These are phyloP conservation scores for Aegilops longissima DNA, from an alignment of 176 grass and related monocot species.

Conservation along the genomic window DNA sequence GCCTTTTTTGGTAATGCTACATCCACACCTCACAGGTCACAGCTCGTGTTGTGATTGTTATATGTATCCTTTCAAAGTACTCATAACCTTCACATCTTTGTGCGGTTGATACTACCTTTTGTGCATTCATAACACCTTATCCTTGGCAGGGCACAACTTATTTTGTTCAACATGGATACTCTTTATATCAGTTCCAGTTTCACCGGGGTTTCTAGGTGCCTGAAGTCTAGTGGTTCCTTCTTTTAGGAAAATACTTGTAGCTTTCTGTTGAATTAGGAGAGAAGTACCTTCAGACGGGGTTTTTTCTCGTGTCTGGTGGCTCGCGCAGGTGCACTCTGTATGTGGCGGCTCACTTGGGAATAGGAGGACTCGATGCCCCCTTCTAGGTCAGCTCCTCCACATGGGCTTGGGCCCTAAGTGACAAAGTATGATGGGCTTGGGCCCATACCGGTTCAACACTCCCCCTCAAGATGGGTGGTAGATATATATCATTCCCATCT, in stretches of 20 bases:
- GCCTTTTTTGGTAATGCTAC: neutral
- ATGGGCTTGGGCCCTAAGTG: too few species aligned
- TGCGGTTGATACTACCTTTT: neutral
- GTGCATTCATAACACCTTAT: neutral
- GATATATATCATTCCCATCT: too few species aligned
- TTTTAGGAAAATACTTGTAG: neutral
- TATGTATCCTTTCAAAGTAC: neutral
- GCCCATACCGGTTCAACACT: too few species aligned
- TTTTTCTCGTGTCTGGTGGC: too few species aligned
- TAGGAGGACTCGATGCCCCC: too few species aligned
- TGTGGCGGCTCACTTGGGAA: too few species aligned
- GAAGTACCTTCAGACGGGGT: too few species aligned
- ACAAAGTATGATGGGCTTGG: too few species aligned
- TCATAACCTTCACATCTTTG: neutral
- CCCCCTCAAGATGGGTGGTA: too few species aligned
- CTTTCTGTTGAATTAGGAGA: too few species aligned
- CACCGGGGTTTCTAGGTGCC: neutral
- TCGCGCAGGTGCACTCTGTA: too few species aligned
- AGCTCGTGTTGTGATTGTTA: neutral
- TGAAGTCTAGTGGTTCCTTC: neutral
- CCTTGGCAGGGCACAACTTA: neutral
- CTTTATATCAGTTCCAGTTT: neutral
- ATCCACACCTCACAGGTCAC: neutral
- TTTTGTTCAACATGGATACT: constrained; percentile 10
- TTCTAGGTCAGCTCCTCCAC: too few species aligned